These are phyloP conservation scores for Ogataea trehalophila DNA, from an alignment of 805 yeast species.

Conservation along the genomic window DNA sequence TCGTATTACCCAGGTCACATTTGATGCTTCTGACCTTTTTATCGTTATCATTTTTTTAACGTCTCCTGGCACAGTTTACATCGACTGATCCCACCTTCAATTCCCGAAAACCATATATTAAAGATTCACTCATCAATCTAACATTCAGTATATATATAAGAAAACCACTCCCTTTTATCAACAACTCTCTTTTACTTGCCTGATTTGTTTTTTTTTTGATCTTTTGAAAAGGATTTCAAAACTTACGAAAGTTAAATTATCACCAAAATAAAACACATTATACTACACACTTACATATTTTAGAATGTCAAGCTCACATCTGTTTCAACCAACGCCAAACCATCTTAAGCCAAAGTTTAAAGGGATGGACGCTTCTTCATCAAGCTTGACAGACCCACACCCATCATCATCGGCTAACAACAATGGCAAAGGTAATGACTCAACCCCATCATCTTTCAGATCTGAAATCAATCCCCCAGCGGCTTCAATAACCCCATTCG, in stretches of 20 bases:
- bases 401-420: neutral
- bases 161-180: no score
- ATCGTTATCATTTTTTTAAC: no score
- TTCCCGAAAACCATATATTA: no score
- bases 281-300: neutral
- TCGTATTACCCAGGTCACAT: no score
- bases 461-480: slow-evolving; percentile 17
- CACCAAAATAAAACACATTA: neutral
- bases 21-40: no score
- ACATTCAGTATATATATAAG: no score
- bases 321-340: neutral
- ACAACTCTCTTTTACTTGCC: no score
- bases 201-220: no score
- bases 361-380: neutral
- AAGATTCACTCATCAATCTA: no score
- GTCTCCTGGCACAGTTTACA: no score
- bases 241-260: neutral
- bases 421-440: neutral
- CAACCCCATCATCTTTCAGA: slow-evolving; percentile 5
- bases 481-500: slow-evolving; percentile 14
- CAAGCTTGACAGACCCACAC: neutral
- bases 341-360: slow-evolving; percentile 1
- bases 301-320: neutral
- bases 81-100: no score
- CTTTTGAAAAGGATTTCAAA: no score